Conservation (phyloP, 495 filamentous ascomycete species). For the Annulohypoxylon nitens region DNA sequence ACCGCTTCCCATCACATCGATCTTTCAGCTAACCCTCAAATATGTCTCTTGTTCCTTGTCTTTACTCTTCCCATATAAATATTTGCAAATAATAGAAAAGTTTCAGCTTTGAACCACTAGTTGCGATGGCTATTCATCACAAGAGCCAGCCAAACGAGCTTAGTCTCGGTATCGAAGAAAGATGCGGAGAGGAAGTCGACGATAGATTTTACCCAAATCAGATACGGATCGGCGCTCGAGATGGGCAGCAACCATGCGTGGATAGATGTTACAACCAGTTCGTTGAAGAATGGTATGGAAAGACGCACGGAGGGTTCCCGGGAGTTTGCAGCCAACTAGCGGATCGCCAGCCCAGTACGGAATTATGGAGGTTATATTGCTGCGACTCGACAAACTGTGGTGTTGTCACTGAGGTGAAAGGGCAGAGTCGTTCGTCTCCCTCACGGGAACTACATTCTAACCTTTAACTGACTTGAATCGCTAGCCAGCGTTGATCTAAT, state of each 20-base stretch:
- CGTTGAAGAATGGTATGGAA: slow-evolving; percentile 30
- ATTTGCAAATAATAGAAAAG: slow-evolving; percentile 37
- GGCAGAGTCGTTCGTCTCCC: slow-evolving; percentile 61
- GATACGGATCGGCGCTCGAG: slow-evolving; percentile 26
- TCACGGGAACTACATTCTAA: background rate
- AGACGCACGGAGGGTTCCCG: slow-evolving; percentile 20
- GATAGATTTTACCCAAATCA: background rate
- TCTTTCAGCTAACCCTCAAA: slow-evolving; percentile 20
- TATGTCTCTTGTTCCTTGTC: slow-evolving; percentile 46
- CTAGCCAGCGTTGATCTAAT: slow-evolving; percentile 60
- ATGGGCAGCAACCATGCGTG: slow-evolving; percentile 41
- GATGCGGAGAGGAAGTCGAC: background rate
- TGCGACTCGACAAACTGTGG: slow-evolving; percentile 62
- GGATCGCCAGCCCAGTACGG: slow-evolving; percentile 30
- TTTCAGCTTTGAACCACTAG: slow-evolving; percentile 8
- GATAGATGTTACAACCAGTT: slow-evolving; percentile 44
- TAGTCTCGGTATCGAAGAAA: background rate
- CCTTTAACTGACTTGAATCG: slow-evolving; percentile 46
- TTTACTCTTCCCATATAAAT: slow-evolving; percentile 30
- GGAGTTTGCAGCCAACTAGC: slow-evolving; percentile 47
- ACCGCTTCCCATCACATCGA: slow-evolving; percentile 21
- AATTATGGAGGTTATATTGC: slow-evolving; percentile 60
- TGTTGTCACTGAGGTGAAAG: slow-evolving; percentile 52
- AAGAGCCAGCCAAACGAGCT: background rate
- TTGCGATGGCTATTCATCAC: slow-evolving; percentile 35